Conservation (phyloP, 208 protist genomes). For the Wallacemonas collosoma region DNA sequence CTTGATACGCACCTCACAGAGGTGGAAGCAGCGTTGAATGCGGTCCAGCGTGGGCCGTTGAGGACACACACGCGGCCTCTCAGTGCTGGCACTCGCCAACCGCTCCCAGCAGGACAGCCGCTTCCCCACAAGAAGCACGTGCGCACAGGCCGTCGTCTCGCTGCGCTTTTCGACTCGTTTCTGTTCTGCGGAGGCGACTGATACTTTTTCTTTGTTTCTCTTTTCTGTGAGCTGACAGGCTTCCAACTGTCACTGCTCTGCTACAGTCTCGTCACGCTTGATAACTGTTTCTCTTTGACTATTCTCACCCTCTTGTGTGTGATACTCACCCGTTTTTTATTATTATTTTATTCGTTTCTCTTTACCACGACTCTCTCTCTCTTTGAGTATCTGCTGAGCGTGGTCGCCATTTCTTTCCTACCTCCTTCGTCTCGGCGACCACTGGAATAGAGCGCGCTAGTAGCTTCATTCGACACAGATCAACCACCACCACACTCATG, state of each 20-base stretch:
- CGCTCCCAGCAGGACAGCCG: too few relatives aligned
- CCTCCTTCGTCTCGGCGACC: too few relatives aligned
- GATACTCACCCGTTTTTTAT: neutral
- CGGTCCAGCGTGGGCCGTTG: too few relatives aligned
- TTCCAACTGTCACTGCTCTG: too few relatives aligned
- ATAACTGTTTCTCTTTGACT: constrained; percentile 1
- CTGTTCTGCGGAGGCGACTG: too few relatives aligned
- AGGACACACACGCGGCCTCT: neutral
- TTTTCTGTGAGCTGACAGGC: neutral
- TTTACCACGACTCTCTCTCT: too few relatives aligned
- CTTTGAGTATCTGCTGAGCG: too few relatives aligned
- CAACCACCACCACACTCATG: too few relatives aligned
- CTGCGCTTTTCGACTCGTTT: neutral
- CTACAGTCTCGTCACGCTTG: too few relatives aligned
- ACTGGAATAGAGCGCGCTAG: too few relatives aligned
- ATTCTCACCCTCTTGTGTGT: neutral
- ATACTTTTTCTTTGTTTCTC: neutral
- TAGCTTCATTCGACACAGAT: too few relatives aligned
- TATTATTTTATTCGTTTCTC: neutral
- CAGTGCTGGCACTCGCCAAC: neutral
- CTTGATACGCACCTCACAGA: constrained; percentile 10
- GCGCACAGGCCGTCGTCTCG: neutral
- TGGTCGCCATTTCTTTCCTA: too few relatives aligned
- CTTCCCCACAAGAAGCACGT: neutral
- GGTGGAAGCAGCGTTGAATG: neutral